Evolutionary conservation across 768 basidiomycete genomes (phyloP).

Genomic region (Candolleomyces eurysporus): DNA sequence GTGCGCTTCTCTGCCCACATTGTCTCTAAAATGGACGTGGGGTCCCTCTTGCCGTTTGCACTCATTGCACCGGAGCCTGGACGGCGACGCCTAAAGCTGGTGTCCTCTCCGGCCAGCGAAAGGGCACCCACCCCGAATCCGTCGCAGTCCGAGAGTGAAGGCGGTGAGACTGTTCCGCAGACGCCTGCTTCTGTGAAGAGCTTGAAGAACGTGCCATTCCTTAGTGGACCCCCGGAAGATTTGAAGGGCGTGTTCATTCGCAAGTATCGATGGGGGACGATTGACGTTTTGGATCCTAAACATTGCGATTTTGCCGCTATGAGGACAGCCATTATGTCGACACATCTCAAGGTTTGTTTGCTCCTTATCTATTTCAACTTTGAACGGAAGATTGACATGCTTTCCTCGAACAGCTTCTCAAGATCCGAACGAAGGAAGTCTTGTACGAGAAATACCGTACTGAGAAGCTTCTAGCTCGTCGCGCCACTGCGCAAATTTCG

Average conservation of each 20-base stretch:
- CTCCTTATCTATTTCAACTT: background rate
- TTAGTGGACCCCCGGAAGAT: constrained; percentile 60
- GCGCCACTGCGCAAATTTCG: constrained; percentile 76
- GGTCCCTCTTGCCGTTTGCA: constrained; percentile 69
- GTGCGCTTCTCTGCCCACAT: constrained; percentile 74
- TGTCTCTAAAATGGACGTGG: constrained; percentile 60
- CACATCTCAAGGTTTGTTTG: constrained; percentile 72
- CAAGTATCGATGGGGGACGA: constrained; percentile 84
- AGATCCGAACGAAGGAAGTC: constrained; percentile 81
- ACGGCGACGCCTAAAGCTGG: constrained; percentile 30
- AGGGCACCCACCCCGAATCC: constrained; percentile 27
- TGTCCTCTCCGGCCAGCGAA: constrained; percentile 29
- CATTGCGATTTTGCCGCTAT: constrained; percentile 89
- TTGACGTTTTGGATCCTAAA: constrained; percentile 81
- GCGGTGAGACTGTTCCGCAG: constrained; percentile 25
- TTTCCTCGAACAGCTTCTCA: constrained; percentile 56
- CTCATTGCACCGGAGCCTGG: constrained; percentile 70
- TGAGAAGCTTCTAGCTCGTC: constrained; percentile 83
- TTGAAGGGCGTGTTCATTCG: constrained; percentile 74
- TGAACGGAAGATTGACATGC: background rate
- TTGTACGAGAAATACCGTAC: constrained; percentile 93
- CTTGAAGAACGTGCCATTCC: constrained; percentile 36
- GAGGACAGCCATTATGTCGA: constrained; percentile 79
- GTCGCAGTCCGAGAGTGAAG: constrained; percentile 15
- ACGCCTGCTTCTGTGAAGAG: constrained; percentile 38